Evolutionary conservation across 2,329 filamentous ascomycete genomes (phyloP).

Genomic region (Xylaria multiplex): DNA sequence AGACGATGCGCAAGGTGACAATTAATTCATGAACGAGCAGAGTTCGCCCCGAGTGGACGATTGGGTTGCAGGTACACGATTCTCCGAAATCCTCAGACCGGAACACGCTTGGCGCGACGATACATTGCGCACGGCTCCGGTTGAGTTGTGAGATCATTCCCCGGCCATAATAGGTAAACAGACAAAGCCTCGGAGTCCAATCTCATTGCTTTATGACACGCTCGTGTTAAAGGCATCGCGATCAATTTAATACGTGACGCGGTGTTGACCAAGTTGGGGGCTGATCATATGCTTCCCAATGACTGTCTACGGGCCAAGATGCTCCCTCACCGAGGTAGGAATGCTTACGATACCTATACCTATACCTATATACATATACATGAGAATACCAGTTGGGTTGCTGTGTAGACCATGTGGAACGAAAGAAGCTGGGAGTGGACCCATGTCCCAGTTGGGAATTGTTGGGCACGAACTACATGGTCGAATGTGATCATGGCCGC

Average conservation of each 20-base stretch:
- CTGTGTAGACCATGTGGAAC: constrained; percentile 2
- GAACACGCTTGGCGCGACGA: constrained; percentile 24
- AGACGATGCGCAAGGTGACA: constrained; percentile 32
- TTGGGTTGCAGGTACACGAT: constrained; percentile 39
- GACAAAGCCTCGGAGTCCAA: background rate
- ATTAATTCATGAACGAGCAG: constrained; percentile 22
- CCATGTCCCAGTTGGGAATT: constrained; percentile 36
- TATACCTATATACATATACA: constrained; percentile 4
- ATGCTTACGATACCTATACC: constrained; percentile 13
- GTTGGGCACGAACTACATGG: constrained; percentile 46
- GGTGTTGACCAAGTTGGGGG: constrained; percentile 24
- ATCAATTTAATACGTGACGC: constrained; percentile 29
- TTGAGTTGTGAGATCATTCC: constrained; percentile 2
- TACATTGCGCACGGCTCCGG: constrained; percentile 10
- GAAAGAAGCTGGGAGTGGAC: constrained; percentile 27
- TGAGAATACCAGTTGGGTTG: background rate
- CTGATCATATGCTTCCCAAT: constrained; percentile 21
- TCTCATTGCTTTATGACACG: constrained; percentile 20
- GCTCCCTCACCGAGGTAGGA: constrained; percentile 33
- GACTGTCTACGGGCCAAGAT: constrained; percentile 19
- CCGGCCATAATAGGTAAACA: constrained; percentile 13
- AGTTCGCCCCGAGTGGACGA: constrained; percentile 44
- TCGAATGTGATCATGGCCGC: constrained; percentile 47
- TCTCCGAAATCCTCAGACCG: constrained; percentile 2
- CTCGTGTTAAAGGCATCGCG: constrained; percentile 17